phyloP scores from a whole-genome alignment of 1,139 yeast genomes.

The Magnusiomyces paraingens region DNA sequence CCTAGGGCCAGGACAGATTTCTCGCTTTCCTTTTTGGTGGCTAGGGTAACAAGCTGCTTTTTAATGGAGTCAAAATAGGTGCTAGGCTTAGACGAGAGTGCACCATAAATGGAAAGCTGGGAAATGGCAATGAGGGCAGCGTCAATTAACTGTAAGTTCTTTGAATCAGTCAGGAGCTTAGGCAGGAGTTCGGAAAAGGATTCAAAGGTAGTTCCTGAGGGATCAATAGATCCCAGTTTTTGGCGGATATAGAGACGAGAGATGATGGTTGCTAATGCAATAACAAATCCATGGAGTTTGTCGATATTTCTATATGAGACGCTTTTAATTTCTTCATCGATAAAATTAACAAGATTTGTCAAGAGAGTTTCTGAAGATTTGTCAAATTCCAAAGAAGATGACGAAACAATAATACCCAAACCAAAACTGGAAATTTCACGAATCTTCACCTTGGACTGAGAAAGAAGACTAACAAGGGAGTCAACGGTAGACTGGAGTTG shows the following conservation, averaged over 20 bases:
- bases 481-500: conserved; percentile 9
- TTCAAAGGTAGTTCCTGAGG: background rate
- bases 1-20: conserved; percentile 52
- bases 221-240: conserved; percentile 26
- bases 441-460: conserved; percentile 25
- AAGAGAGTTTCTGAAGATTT: conserved; percentile 22
- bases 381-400: conserved; percentile 37
- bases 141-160: conserved; percentile 21
- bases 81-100: conserved; percentile 36
- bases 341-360: conserved; percentile 8
- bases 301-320: conserved; percentile 18
- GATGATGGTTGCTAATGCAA: conserved; percentile 43
- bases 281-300: conserved; percentile 28
- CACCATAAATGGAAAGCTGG: conserved; percentile 58
- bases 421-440: conserved; percentile 39
- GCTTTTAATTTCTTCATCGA: conserved; percentile 9
- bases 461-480: conserved; percentile 21
- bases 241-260: conserved; percentile 46
- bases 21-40: conserved; percentile 53
- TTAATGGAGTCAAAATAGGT: conserved; percentile 20
- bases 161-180: conserved; percentile 7
- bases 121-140: conserved; percentile 44
- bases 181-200: conserved; percentile 2
- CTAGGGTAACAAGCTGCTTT: conserved; percentile 36
- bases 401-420: conserved; percentile 46